Evolutionary conservation across 441 rosid species (phyloP), one percentile per base, ranked within the genome.

Genomic region (Corymbia citriodora): DNA sequence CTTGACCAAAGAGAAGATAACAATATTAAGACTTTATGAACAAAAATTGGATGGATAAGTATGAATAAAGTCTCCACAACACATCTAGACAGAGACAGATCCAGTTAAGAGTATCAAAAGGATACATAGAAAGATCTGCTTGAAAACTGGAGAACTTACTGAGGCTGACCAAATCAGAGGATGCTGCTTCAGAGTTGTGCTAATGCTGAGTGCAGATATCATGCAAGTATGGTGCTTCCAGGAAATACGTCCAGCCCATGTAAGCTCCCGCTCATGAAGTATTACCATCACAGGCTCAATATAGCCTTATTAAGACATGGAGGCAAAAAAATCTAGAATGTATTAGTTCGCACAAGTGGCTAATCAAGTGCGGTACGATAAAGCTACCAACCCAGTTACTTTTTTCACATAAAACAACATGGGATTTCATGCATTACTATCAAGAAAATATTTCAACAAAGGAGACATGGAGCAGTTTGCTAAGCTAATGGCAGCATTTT

Each of bases 141-240:
- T 72, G 45, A 72, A 40, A 90, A 91, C 91, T 90, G 87, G 90
- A 88, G 90, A 95, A 95, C 98, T 90, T 95, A 96, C 98, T 92
- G 88, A 88, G 85, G 97, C 96, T 91, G 99, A 97, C 99, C 99
- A 98, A 95, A 97, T 97, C 91, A 97, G 97, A 63, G 99, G 99
- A 90, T 98, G 99, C 93, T 96, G 99, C 96, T 97, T 97, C 94
- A 95, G 92, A 85, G 98, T 95, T 87, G 99, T 96, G 93, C 98
- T 98, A 93, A 98, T 97, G 93, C 99, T 98, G 92, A 98, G 95
- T 55, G 99, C 99, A 93, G 99, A 97, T 92, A 98, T 94, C 96
- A 92, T 94, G 96, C 99, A 96, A 91, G 99, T 96, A 91, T 98
- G 99, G 92, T 96, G 97, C 94, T 98, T 98, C 99, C 99, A 98